phyloP scores from a whole-genome alignment of 2,329 filamentous ascomycete genomes.

The Botryosphaeria dothidea region DNA sequence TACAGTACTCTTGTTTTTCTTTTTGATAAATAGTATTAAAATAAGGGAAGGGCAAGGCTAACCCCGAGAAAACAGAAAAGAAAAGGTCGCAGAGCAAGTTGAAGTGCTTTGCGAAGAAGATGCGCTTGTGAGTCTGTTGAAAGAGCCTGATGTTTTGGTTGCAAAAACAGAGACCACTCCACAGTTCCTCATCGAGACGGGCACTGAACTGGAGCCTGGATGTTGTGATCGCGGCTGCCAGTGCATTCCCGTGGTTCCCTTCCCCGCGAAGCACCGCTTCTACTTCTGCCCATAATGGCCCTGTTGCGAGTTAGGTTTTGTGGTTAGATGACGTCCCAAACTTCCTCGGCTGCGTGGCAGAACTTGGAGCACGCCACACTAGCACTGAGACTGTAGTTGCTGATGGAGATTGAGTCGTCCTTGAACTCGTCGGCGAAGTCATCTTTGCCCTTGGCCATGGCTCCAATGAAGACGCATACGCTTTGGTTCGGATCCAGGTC shows the following conservation, averaged over 20 bases:
- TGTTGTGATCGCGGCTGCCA: slow-evolving; percentile 69
- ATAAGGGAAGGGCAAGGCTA: neutral
- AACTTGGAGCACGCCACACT: slow-evolving; percentile 99
- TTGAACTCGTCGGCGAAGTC: slow-evolving; percentile 94
- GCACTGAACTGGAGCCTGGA: slow-evolving; percentile 54
- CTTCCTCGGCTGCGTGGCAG: slow-evolving; percentile 96
- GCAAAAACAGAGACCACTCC: slow-evolving; percentile 77
- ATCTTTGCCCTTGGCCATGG: slow-evolving; percentile 96
- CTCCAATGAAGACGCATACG: slow-evolving; percentile 95
- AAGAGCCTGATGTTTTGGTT: slow-evolving; percentile 77
- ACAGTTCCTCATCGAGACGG: slow-evolving; percentile 59
- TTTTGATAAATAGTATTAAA: neutral
- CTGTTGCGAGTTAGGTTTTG: neutral
- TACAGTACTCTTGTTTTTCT: neutral
- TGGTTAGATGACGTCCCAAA: slow-evolving; percentile 85
- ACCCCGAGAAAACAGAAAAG: slow-evolving; percentile 35
- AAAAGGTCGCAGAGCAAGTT: slow-evolving; percentile 57
- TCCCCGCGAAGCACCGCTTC: slow-evolving; percentile 17
- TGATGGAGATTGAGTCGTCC: slow-evolving; percentile 97
- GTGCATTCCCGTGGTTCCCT: slow-evolving; percentile 25
- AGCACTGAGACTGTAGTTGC: slow-evolving; percentile 94
- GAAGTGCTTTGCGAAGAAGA: slow-evolving; percentile 62
- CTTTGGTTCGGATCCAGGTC: slow-evolving; percentile 80
- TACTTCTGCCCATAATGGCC: neutral
- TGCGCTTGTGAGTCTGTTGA: slow-evolving; percentile 73